These are phyloP conservation scores for Erythrophleum ivorense DNA, from an alignment of 331 rosid species.

Conservation along the genomic window DNA sequence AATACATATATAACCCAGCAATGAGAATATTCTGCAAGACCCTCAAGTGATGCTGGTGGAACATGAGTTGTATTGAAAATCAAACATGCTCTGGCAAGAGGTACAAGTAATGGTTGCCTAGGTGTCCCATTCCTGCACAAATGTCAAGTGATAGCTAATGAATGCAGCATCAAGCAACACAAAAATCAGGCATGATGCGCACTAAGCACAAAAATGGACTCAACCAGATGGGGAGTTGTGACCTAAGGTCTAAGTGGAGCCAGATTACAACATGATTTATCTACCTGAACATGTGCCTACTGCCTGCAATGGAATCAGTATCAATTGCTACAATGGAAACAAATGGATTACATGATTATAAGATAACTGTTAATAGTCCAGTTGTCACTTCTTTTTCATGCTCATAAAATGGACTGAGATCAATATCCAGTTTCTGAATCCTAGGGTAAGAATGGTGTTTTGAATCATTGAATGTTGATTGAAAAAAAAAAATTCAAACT, in stretches of 20 bases:
- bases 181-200: constrained; percentile 11
- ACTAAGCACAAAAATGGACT: constrained; percentile 18
- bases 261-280: background rate
- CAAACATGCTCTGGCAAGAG: constrained; percentile 91
- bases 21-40: constrained; percentile 87
- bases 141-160: constrained; percentile 30
- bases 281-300: background rate
- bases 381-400: background rate
- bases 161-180: constrained; percentile 25
- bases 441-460: background rate
- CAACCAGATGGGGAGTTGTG: background rate
- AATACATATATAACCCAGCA: constrained; percentile 92
- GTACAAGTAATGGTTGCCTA: constrained; percentile 91
- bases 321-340: background rate
- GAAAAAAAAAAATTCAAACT: background rate
- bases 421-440: background rate
- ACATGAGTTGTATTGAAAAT: constrained; percentile 72
- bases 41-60: constrained; percentile 91
- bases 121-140: constrained; percentile 90
- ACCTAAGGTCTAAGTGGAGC: background rate
- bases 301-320: background rate
- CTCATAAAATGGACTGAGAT: background rate
- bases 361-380: background rate
- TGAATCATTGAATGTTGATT: background rate
- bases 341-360: background rate